Conservation (phyloP, 176 grass and related monocot species). For the Rhynchospora breviuscula region DNA sequence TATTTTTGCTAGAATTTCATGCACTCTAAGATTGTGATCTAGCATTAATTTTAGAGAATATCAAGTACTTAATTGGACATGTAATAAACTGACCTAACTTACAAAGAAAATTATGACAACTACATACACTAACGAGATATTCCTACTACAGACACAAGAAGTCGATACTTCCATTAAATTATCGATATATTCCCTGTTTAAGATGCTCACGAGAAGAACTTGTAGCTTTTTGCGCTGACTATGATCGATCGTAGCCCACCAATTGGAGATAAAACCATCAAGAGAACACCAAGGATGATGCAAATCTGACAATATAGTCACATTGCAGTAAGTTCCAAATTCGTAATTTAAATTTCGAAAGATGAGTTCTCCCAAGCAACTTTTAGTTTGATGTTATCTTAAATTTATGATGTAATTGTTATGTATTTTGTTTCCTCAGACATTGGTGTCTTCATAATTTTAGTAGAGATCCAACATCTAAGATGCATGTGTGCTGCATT, state of each 20-base stretch:
- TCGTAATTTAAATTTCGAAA: not conserved
- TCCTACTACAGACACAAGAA: not conserved
- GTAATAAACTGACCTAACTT: not conserved
- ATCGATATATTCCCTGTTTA: not conserved
- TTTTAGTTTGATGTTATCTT: not conserved
- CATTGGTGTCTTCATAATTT: not conserved
- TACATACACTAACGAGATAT: not conserved
- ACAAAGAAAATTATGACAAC: not conserved
- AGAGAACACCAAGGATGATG: conserved; percentile 36
- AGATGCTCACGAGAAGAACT: conserved; percentile 34
- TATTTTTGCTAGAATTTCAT: not conserved
- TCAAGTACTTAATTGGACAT: not conserved
- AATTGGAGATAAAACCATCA: conserved; percentile 35
- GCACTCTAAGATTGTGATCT: not conserved
- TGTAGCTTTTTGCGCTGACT: conserved; percentile 27
- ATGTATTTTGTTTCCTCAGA: not conserved
- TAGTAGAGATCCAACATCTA: not conserved
- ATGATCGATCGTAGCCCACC: conserved; percentile 44
- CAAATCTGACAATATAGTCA: conserved; percentile 32
- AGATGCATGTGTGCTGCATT: not conserved
- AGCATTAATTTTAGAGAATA: no score
- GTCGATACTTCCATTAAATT: not conserved
- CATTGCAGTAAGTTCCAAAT: not conserved
- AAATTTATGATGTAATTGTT: not conserved
- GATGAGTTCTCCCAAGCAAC: not conserved